phyloP scores from a whole-genome alignment of 2,329 filamentous ascomycete genomes.

The Colletotrichum gloeosporioides region DNA sequence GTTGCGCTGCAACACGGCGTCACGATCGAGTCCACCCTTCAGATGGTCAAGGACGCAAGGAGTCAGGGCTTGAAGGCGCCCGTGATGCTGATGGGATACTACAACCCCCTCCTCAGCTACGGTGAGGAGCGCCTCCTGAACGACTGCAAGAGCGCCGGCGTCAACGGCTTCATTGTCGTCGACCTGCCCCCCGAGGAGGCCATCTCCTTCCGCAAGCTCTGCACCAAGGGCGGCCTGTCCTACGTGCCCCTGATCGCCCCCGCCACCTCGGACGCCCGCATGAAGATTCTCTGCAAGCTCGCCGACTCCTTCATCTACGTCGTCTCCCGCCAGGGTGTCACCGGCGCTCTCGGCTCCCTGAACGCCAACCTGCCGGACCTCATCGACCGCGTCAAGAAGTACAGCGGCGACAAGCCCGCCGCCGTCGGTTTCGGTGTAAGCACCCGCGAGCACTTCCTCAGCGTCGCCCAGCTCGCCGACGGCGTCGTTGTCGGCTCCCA shows the following conservation, averaged over 20 bases:
- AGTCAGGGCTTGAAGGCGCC: constrained; percentile 79
- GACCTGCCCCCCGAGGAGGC: constrained; percentile 97
- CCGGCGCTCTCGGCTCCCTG: constrained; percentile 83
- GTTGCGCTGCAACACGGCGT: constrained; percentile 87
- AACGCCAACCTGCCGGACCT: constrained; percentile 84
- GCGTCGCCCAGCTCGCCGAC: constrained; percentile 83
- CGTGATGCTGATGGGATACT: constrained; percentile 97
- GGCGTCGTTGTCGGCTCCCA: constrained; percentile 97
- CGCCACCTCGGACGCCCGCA: constrained; percentile 87
- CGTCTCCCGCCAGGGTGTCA: constrained; percentile 96
- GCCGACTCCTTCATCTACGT: constrained; percentile 99
- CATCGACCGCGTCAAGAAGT: constrained; percentile 85
- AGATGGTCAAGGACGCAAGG: constrained; percentile 84
- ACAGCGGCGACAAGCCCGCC: constrained; percentile 87
- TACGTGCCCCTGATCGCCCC: constrained; percentile 98
- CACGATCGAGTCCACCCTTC: constrained; percentile 77
- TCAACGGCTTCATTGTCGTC: constrained; percentile 97
- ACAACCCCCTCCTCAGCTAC: constrained; percentile 93
- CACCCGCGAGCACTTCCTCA: constrained; percentile 91
- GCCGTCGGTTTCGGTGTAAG: constrained; percentile 97
- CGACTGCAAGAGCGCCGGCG: constrained; percentile 82
- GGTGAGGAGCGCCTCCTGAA: constrained; percentile 88
- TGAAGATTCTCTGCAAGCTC: constrained; percentile 95
- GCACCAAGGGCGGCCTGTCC: constrained; percentile 80
- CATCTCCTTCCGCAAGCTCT: constrained; percentile 86